Evolutionary conservation across 495 filamentous ascomycete species (phyloP).

Genomic region (Darksidea phi): DNA sequence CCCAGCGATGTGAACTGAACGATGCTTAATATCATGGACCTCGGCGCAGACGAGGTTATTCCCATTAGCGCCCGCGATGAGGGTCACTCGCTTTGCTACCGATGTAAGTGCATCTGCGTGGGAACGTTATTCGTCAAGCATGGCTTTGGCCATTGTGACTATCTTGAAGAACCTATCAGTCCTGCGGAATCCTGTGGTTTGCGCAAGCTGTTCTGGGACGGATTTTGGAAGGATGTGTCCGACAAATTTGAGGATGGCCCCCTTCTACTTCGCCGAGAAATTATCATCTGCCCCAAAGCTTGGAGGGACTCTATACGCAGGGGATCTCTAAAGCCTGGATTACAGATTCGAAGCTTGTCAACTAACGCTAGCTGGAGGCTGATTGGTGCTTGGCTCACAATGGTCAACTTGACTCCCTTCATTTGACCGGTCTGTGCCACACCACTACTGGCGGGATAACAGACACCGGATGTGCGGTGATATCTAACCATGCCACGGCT

Average conservation of each 20-base stretch:
- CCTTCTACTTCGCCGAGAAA: background rate
- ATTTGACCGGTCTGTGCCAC: background rate
- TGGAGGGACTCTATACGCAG: background rate
- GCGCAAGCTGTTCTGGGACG: background rate
- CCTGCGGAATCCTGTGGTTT: background rate
- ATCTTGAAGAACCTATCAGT: background rate
- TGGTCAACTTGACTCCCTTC: background rate
- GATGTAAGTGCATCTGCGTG: background rate
- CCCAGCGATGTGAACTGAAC: too few species aligned
- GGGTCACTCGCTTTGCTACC: background rate
- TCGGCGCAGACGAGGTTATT: too few species aligned
- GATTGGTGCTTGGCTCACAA: background rate
- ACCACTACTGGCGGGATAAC: background rate
- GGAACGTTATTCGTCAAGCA: background rate
- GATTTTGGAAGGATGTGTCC: background rate
- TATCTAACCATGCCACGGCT: background rate
- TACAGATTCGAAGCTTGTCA: background rate
- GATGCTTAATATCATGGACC: too few species aligned
- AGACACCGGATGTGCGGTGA: background rate
- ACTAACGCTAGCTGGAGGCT: background rate
- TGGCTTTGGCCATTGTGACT: background rate
- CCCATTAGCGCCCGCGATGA: too few species aligned
- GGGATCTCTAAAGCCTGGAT: background rate
- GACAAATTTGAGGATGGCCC: background rate
- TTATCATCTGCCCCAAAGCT: background rate